These are phyloP conservation scores for Spathaspora sp. DNA, from an alignment of 805 yeast genomes.

Conservation along the genomic window DNA sequence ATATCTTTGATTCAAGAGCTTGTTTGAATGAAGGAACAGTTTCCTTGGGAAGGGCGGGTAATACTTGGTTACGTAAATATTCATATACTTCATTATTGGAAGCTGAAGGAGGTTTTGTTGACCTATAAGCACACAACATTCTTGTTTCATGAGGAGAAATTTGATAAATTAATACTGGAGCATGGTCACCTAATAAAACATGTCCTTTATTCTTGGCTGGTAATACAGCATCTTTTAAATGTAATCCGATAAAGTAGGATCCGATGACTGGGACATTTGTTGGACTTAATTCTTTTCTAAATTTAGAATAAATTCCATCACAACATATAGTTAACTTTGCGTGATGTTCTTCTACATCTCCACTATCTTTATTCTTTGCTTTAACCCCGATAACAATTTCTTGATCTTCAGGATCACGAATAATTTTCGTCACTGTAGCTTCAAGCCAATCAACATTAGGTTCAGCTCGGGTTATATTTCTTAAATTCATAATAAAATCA, in stretches of 20 bases:
- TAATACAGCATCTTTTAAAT: conserved; percentile 67
- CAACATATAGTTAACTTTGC: conserved; percentile 73
- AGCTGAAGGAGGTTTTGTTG: conserved; percentile 66
- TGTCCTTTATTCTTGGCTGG: conserved; percentile 83
- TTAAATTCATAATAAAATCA: conserved; percentile 70
- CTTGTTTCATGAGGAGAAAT: conserved; percentile 80
- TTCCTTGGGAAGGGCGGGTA: conserved; percentile 63
- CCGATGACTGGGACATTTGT: conserved; percentile 63
- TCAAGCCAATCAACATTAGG: conserved; percentile 74
- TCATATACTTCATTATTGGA: conserved; percentile 51
- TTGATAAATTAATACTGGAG: conserved; percentile 88
- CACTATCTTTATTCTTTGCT: conserved; percentile 44
- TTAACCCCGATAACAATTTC: conserved; percentile 71
- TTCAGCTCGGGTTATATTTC: conserved; percentile 65
- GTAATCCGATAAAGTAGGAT: conserved; percentile 85
- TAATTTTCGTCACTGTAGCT: conserved; percentile 73
- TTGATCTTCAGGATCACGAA: conserved; percentile 48
- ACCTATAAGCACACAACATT: conserved; percentile 82
- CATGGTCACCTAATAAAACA: conserved; percentile 80
- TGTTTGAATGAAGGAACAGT: conserved; percentile 63
- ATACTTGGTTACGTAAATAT: conserved; percentile 59
- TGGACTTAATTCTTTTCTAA: conserved; percentile 69
- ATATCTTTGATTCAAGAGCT: conserved; percentile 55
- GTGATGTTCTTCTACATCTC: conserved; percentile 38
- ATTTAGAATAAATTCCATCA: conserved; percentile 93